Conservation (phyloP, 2,329 filamentous ascomycete genomes). For the Parafenestella ontariensis region DNA sequence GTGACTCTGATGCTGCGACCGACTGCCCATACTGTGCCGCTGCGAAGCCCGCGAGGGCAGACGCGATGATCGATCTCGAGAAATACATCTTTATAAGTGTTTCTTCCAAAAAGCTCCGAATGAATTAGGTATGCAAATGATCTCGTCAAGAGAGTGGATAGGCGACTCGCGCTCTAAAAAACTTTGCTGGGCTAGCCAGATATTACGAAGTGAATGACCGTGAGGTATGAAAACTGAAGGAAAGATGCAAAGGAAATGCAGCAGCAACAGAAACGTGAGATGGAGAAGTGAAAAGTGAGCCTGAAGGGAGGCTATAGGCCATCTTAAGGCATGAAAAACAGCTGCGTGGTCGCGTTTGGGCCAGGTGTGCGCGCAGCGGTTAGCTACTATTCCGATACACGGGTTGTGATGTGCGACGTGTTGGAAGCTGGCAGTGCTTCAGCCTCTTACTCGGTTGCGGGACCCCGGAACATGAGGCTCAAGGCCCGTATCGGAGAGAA, state of each 20-base stretch:
- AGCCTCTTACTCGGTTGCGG: slow-evolving; percentile 36
- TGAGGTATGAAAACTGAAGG: slow-evolving; percentile 33
- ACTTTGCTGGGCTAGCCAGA: slow-evolving; percentile 48
- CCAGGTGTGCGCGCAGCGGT: slow-evolving; percentile 34
- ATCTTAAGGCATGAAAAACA: slow-evolving; percentile 49
- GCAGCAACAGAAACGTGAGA: slow-evolving; percentile 37
- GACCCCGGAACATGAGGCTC: slow-evolving; percentile 28
- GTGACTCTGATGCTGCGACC: slow-evolving; percentile 29
- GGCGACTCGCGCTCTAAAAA: slow-evolving; percentile 48
- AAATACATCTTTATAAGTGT: slow-evolving; percentile 42
- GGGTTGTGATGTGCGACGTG: slow-evolving; percentile 42
- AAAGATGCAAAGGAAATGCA: slow-evolving; percentile 42
- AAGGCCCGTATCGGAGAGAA: slow-evolving; percentile 2
- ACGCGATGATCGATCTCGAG: slow-evolving; percentile 39
- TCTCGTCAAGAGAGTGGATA: slow-evolving; percentile 34
- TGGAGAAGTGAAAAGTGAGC: slow-evolving; percentile 40
- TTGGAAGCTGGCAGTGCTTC: slow-evolving; percentile 48
- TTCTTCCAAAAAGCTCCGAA: slow-evolving; percentile 1
- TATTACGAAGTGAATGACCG: slow-evolving; percentile 43
- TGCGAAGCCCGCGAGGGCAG: slow-evolving; percentile 40
- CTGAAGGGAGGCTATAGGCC: slow-evolving; percentile 42
- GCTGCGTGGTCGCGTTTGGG: slow-evolving; percentile 29
- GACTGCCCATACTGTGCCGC: slow-evolving; percentile 28
- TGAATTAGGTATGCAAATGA: slow-evolving; percentile 36
- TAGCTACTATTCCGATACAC: slow-evolving; percentile 42